A percentile compares a stretch with the other conserved stretches of the same genome.
phyloP scores from a whole-genome alignment of 2,329 filamentous ascomycete genomes.

The Cercospora citrullina region DNA sequence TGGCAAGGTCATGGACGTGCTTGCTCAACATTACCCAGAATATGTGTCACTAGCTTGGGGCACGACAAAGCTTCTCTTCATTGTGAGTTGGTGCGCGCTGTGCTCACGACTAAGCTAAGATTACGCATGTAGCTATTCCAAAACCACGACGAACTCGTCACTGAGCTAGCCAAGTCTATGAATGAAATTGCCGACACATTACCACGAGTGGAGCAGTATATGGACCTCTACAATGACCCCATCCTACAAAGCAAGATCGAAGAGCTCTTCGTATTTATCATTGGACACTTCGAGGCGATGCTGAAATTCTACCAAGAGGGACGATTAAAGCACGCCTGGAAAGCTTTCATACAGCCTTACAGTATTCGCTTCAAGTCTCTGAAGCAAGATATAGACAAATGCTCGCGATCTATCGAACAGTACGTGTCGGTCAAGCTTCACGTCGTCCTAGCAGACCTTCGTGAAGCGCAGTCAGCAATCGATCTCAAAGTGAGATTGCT shows the following conservation, averaged over 20 bases:
- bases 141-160: too few species aligned
- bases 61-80: background rate
- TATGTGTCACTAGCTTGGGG: background rate
- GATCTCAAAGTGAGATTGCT: background rate
- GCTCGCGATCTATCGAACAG: background rate
- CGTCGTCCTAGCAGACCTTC: background rate
- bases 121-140: too few species aligned
- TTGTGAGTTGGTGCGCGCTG: background rate
- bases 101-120: too few species aligned
- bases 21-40: background rate
- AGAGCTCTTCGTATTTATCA: background rate
- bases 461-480: background rate
- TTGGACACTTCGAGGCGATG: background rate
- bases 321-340: background rate
- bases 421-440: background rate
- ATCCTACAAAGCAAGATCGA: background rate
- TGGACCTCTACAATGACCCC: background rate
- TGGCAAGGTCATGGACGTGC: background rate
- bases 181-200: background rate
- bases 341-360: background rate
- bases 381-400: background rate
- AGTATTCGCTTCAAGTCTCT: background rate
- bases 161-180: too few species aligned
- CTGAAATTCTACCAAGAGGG: background rate
- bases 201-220: background rate